Base-by-base conservation (phyloP, 2,329 filamentous ascomycete species). In the Ophiostoma novo-ulmi region DNA sequence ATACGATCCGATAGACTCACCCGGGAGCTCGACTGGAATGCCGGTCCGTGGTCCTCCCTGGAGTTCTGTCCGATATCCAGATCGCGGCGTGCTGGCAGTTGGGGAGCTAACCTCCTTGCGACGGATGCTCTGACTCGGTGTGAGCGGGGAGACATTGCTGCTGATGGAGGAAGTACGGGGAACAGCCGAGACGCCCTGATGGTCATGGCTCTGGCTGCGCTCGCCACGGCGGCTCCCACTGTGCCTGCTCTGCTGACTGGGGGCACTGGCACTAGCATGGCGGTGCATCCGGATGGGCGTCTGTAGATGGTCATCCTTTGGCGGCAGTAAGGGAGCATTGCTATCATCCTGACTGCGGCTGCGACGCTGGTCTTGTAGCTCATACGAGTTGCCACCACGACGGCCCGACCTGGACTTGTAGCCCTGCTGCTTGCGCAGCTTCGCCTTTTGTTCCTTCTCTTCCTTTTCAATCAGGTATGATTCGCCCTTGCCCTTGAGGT, bases 401-500 rank as follows among this genome's bases (percentile, higher is more conserved):
- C 65, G 65, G 10, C 6, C 39, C n/a, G 63, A 82, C 76, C 88
- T 86, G 73, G 61, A 82, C 76, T 88, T 86, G 73, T 83, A 85
- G 10, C 78, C 80, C 10, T 52, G 77, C 55, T 75, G 77, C 55
- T 75, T 76, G 71, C 77, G 77, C 26, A 75, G 75, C 68, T 75
- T 69, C 35, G 63, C 74, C 75, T 87, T 84, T 77, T 87, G 84
- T 36, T 86, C 84, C 78, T 91, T 91, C 31, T 89, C 80, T 0
- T 87, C 85, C 73, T 86, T 86, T 75, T 94, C 92, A 44, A 90
- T 84, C 8, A 88, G 87, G 80, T 86, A 95, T 1, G 91, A 91
- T 77, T 94, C 91, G 64, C 91, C 91, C 80, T 95, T 93, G 76
- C 92, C 92, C 79, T 94, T 94, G 73, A 92, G 84, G 76, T 96